Percentiles rank a stretch among this genome's conserved stretches.
phyloP scores from a whole-genome alignment of 495 filamentous ascomycete species.

The Hypoxylon lenormandii region DNA sequence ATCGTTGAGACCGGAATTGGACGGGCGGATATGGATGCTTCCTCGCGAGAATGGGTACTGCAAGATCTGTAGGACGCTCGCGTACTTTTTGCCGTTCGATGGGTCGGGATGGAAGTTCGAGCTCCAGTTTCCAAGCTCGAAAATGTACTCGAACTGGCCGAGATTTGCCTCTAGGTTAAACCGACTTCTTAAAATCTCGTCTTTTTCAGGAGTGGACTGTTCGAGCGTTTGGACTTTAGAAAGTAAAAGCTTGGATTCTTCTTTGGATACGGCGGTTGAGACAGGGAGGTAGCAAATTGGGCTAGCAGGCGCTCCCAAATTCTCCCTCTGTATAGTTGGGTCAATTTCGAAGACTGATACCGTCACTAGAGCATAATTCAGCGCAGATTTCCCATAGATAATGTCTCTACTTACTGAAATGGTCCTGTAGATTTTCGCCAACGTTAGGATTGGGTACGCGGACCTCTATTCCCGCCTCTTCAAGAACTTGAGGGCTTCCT shows the following conservation, averaged over 20 bases:
- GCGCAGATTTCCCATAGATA: neutral
- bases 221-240: neutral
- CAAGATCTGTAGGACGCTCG: conserved; percentile 65
- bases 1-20: neutral
- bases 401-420: conserved; percentile 55
- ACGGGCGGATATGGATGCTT: conserved; percentile 58
- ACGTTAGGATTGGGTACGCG: conserved; percentile 63
- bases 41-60: conserved; percentile 67
- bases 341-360: conserved; percentile 60
- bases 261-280: conserved; percentile 50
- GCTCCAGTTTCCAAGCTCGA: conserved; percentile 65
- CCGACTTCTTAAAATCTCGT: conserved; percentile 48
- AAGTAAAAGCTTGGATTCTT: conserved; percentile 16
- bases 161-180: conserved; percentile 50
- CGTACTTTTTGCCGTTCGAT: conserved; percentile 59
- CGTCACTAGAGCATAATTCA: conserved; percentile 52
- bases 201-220: conserved; percentile 7
- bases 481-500: conserved; percentile 57
- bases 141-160: conserved; percentile 66
- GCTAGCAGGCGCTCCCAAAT: conserved; percentile 48
- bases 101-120: conserved; percentile 54
- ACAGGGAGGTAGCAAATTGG: conserved; percentile 63
- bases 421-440: conserved; percentile 69
- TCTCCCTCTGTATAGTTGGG: conserved; percentile 58
- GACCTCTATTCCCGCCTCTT: conserved; percentile 56